Conservation (phyloP, 169 alveolate genomes). For the Prorocentrum cordatum region DNA sequence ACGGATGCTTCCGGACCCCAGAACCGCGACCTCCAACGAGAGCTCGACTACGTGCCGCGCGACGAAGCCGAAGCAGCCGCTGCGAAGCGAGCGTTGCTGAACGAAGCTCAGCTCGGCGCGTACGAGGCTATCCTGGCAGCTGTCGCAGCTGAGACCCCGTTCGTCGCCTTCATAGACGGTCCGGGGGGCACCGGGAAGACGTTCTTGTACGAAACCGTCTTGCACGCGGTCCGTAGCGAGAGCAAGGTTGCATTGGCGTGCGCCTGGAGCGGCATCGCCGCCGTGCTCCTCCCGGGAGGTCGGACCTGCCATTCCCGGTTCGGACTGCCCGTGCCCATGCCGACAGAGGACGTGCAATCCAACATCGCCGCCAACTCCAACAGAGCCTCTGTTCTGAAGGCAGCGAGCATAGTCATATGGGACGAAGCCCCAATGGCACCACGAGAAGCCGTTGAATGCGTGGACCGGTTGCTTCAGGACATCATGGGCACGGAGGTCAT, state of each 20-base stretch:
- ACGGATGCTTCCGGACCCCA: neutral
- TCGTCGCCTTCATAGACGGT: neutral
- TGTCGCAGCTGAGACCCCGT: neutral
- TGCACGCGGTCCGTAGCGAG: neutral
- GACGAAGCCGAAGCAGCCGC: neutral
- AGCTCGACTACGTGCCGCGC: neutral
- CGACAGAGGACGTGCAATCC: neutral
- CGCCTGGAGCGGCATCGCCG: neutral
- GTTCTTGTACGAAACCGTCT: neutral
- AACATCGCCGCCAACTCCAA: neutral
- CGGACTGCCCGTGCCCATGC: neutral
- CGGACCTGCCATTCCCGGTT: slow-evolving; percentile 15
- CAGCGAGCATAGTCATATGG: neutral
- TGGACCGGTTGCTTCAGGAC: neutral
- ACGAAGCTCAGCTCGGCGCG: neutral
- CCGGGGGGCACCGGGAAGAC: neutral
- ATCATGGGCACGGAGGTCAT: neutral
- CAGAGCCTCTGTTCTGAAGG: neutral
- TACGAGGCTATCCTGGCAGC: neutral
- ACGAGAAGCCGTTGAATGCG: neutral
- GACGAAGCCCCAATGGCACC: neutral
- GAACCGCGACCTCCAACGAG: neutral
- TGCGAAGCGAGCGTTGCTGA: neutral
- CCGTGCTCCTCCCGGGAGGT: neutral
- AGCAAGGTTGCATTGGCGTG: slow-evolving; percentile 1